A percentile compares a stretch with the other conserved stretches of the same genome.
These are phyloP conservation scores for Santalum album DNA, from an alignment of 164 flowering plant genomes.

Conservation along the genomic window DNA sequence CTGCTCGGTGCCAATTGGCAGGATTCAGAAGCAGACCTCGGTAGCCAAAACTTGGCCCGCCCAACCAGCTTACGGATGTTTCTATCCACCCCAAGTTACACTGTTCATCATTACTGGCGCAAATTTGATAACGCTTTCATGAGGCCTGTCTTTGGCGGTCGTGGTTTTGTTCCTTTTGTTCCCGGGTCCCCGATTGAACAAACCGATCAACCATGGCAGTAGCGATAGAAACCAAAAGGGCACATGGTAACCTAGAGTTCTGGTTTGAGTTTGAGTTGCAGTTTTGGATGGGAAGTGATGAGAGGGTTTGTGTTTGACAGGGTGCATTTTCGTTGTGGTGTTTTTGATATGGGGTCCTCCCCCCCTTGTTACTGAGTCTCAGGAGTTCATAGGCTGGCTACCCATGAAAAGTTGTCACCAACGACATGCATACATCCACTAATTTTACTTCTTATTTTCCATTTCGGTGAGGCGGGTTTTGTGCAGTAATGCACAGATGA, in stretches of 20 bases:
- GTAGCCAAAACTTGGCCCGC: conserved; percentile 19
- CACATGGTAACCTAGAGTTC: background rate
- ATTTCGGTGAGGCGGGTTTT: too few relatives aligned
- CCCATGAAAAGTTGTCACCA: too few relatives aligned
- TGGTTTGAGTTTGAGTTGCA: too few relatives aligned
- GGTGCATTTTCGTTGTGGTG: too few relatives aligned
- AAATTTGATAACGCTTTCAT: conserved; percentile 44
- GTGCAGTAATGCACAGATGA: too few relatives aligned
- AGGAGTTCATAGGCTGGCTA: too few relatives aligned
- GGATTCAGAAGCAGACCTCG: conserved; percentile 32
- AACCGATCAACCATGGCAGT: background rate
- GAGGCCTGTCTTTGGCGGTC: conserved; percentile 53
- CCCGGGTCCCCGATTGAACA: conserved; percentile 9
- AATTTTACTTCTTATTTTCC: too few relatives aligned
- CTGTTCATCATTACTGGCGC: conserved; percentile 49
- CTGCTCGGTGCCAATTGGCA: conserved; percentile 44
- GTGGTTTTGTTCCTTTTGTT: conserved; percentile 37
- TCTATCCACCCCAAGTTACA: conserved; percentile 36
- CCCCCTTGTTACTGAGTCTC: too few relatives aligned
- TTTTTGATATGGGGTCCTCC: too few relatives aligned
- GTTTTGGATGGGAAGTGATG: too few relatives aligned
- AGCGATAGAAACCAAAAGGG: background rate
- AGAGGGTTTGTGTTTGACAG: too few relatives aligned
- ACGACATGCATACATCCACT: too few relatives aligned
- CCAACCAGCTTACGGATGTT: conserved; percentile 44